Evolutionary conservation across 441 rosid species (phyloP).

Genomic region (Croton setiger): DNA sequence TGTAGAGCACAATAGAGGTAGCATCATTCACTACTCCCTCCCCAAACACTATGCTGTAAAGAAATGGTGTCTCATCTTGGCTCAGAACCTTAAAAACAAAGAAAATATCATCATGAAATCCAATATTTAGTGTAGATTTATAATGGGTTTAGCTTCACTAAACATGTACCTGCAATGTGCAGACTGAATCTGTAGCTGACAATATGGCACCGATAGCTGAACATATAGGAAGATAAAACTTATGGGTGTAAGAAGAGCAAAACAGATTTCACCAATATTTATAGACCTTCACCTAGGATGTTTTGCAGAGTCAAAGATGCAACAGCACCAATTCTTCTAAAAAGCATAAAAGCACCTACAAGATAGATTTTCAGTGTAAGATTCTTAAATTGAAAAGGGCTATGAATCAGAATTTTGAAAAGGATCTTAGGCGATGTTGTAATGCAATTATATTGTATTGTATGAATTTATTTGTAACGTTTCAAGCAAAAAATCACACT

Average conservation of each 20-base stretch:
- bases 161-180: conserved; percentile 63
- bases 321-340: conserved; percentile 37
- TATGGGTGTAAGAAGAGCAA: conserved; percentile 3
- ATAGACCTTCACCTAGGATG: conserved; percentile 42
- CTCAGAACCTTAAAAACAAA: conserved; percentile 50
- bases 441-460: too few species aligned
- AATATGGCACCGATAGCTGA: conserved; percentile 69
- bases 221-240: conserved; percentile 11
- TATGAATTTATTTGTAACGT: too few species aligned
- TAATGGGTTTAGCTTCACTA: neutral
- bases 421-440: neutral
- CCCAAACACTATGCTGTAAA: conserved; percentile 68
- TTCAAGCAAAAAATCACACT: too few species aligned
- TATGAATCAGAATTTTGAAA: neutral
- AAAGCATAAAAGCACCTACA: conserved; percentile 43
- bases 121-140: neutral
- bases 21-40: conserved; percentile 88
- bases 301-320: conserved; percentile 37
- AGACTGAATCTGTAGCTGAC: conserved; percentile 79
- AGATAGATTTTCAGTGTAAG: neutral
- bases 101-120: neutral
- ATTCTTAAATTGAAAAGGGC: neutral
- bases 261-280: neutral
- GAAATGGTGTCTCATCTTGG: conserved; percentile 82
- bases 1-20: conserved; percentile 72